Percentiles rank a stretch among this genome's conserved stretches.
phyloP scores from a whole-genome alignment of 2,329 filamentous ascomycete species.

The Colletotrichum trifolii region DNA sequence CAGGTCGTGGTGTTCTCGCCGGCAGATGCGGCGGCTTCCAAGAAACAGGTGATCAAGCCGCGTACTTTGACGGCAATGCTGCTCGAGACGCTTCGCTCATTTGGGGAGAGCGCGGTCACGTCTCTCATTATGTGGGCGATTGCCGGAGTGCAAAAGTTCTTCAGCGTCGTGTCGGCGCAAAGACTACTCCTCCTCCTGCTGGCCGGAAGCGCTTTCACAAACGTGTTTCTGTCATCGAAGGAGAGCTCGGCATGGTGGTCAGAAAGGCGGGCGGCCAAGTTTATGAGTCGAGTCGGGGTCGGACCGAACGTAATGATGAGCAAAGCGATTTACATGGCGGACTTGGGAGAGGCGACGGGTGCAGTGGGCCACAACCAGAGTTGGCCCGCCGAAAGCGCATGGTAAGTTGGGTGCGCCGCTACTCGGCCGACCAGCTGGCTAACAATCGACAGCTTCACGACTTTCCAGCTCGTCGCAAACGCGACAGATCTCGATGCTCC shows the following conservation, averaged over 20 bases:
- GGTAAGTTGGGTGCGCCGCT: slow-evolving; percentile 47
- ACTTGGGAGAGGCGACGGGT: slow-evolving; percentile 75
- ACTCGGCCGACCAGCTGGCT: not conserved
- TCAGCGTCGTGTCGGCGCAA: slow-evolving; percentile 77
- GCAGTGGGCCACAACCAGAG: slow-evolving; percentile 44
- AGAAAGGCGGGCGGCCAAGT: slow-evolving; percentile 81
- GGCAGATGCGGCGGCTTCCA: slow-evolving; percentile 55
- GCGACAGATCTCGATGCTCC: slow-evolving; percentile 68
- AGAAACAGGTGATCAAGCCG: slow-evolving; percentile 69
- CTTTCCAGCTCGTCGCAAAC: slow-evolving; percentile 70
- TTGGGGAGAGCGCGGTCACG: slow-evolving; percentile 79
- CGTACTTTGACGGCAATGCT: slow-evolving; percentile 76
- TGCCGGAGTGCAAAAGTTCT: slow-evolving; percentile 72
- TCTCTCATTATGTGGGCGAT: slow-evolving; percentile 83
- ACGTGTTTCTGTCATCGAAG: slow-evolving; percentile 79
- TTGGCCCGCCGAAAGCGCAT: slow-evolving; percentile 61
- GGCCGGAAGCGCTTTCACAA: slow-evolving; percentile 75
- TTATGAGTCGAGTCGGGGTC: slow-evolving; percentile 86
- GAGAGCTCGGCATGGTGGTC: slow-evolving; percentile 84
- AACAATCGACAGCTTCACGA: slow-evolving; percentile 60
- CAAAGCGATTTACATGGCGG: slow-evolving; percentile 83
- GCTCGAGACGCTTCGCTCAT: slow-evolving; percentile 77
- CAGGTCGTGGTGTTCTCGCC: slow-evolving; percentile 71
- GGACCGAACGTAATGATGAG: slow-evolving; percentile 84
- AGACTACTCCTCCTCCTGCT: slow-evolving; percentile 78